These are phyloP conservation scores for Diaporthe citrichinensis DNA, from an alignment of 2,329 filamentous ascomycete genomes.

Conservation along the genomic window DNA sequence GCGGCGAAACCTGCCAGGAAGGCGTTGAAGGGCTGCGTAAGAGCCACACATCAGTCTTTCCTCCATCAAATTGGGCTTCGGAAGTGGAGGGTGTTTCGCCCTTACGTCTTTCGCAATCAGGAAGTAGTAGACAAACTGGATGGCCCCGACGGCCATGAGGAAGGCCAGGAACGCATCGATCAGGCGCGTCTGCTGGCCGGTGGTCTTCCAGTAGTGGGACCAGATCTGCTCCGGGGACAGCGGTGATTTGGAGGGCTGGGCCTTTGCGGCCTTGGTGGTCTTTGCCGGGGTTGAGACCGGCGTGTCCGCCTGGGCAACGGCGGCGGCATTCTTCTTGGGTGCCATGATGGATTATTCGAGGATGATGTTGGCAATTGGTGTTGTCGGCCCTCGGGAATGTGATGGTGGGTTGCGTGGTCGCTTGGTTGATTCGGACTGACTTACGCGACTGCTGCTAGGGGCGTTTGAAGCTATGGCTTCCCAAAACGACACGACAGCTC, in stretches of 20 bases:
- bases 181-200: constrained; percentile 91
- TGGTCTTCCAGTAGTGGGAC: constrained; percentile 84
- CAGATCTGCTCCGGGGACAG: constrained; percentile 58
- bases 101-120: constrained; percentile 94
- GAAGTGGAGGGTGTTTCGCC: constrained; percentile 45
- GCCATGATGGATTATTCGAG: constrained; percentile 23
- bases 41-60: constrained; percentile 44
- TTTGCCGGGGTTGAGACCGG: background rate
- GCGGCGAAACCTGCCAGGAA: constrained; percentile 96
- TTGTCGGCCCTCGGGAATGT: background rate
- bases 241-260: constrained; percentile 18
- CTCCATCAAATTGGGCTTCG: background rate
- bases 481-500: constrained; percentile 41
- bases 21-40: constrained; percentile 91
- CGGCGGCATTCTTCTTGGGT: constrained; percentile 39
- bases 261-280: constrained; percentile 30
- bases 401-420: background rate
- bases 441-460: background rate
- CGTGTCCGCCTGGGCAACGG: background rate
- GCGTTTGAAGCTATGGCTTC: constrained; percentile 18
- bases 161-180: constrained; percentile 93
- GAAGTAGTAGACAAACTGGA: constrained; percentile 95
- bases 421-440: background rate
- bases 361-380: background rate
- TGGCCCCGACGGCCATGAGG: constrained; percentile 84